Evolutionary conservation across 306 rosid genomes (phyloP).

Genomic region (Sesbania bispinosa): DNA sequence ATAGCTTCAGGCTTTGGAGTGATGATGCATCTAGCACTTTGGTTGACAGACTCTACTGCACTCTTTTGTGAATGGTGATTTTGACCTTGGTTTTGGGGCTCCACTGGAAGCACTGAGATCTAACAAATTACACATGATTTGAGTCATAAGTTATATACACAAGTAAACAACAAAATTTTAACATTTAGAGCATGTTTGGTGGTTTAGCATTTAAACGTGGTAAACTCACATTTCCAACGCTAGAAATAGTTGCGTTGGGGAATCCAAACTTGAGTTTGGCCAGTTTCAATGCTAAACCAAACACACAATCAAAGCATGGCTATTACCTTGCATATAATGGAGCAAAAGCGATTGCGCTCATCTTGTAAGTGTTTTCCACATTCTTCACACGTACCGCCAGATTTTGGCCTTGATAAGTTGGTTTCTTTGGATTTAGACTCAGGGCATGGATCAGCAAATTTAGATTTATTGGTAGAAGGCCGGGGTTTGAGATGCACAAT

Average conservation of each 20-base stretch:
- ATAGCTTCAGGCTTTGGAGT: conserved; percentile 36
- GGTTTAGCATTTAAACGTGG: too few species aligned
- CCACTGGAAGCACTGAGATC: conserved; percentile 42
- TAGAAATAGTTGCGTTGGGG: too few species aligned
- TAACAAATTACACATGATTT: conserved; percentile 23
- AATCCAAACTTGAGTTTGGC: too few species aligned
- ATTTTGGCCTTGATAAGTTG: conserved; percentile 55
- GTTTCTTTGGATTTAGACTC: conserved; percentile 60
- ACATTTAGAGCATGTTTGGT: too few species aligned
- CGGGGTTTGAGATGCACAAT: conserved; percentile 91
- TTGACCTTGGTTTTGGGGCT: conserved; percentile 35
- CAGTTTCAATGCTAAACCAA: too few species aligned
- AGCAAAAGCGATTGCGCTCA: conserved; percentile 78
- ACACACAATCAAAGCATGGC: background rate
- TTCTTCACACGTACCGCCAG: conserved; percentile 79
- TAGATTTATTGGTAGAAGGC: conserved; percentile 55
- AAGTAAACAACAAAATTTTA: background rate
- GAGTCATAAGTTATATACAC: background rate
- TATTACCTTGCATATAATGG: conserved; percentile 90
- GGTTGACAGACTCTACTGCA: conserved; percentile 34
- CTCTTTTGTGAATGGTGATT: conserved; percentile 6
- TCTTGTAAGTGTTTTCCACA: conserved; percentile 89
- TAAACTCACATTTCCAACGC: too few species aligned
- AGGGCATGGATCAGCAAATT: conserved; percentile 59
- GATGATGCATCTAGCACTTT: conserved; percentile 23